Evolutionary conservation across 164 flowering plant genomes (phyloP), one percentile per base, ranked within the genome.

Genomic region (Cinnamomum chago): DNA sequence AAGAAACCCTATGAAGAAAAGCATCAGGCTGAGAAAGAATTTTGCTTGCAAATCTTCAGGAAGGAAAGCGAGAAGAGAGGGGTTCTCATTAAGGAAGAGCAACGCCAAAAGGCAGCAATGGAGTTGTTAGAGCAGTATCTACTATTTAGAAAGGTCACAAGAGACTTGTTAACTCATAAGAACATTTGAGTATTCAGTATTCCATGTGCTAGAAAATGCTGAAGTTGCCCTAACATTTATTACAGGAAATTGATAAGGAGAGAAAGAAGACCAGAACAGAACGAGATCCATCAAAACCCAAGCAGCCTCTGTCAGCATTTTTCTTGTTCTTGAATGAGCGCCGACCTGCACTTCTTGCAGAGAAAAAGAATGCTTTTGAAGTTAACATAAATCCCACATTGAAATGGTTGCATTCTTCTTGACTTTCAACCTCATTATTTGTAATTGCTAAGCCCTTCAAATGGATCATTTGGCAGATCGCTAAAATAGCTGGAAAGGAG

Each of bases 101-200:
- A 92, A 74, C 93, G 90, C 20, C 99, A 95, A 82, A 93, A 89
- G 78, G 89, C 88, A 1, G 99, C 99, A 13, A 90, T 95, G 93
- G 97, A 92, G 75, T 80, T 95, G 83, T 90, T 92, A 73, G 93
- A 92, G 20, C 97, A 95, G 76, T 95, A 92, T 77, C 80, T 92
- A 5, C 93, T 85, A 76, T 95, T 92, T 83, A 86, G 82, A 79
- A 87, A 92, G 78, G 81, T 60, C 22, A 33, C 28, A 18, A 30
- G n/a, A 5, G 6, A 4, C n/a, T 50, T 23, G 14, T 3, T 24
- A 52, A 28, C 11, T 47, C 17, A 30, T 11, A 27, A 24, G 17
- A 55, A 52, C 51, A 65, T 14, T 50, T 18, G 17, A 18, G 20
- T 10, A 55, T 13, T 18, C 20, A 55, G 20, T 13, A 13, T 17